Evolutionary conservation across 441 rosid genomes (phyloP).

Genomic region (Capsella rubella): DNA sequence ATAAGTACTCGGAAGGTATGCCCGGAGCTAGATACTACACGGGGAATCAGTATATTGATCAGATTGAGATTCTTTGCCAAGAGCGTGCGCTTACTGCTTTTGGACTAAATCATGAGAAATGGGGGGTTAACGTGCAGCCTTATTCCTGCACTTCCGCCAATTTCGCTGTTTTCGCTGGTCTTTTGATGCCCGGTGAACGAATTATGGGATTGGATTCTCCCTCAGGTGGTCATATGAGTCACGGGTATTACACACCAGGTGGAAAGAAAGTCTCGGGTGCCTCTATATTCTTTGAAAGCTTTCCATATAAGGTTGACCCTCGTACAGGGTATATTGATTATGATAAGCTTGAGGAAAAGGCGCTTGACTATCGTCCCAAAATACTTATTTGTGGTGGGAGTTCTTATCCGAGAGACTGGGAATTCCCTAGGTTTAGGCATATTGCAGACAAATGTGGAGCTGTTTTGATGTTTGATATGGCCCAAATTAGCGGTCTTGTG

Average conservation of each 20-base stretch:
- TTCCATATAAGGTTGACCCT: slow-evolving; percentile 67
- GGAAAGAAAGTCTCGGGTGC: slow-evolving; percentile 74
- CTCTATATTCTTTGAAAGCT: slow-evolving; percentile 69
- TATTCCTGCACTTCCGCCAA: slow-evolving; percentile 76
- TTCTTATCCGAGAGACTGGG: slow-evolving; percentile 75
- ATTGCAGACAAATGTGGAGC: slow-evolving; percentile 72
- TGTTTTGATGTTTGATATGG: slow-evolving; percentile 75
- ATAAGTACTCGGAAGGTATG: slow-evolving; percentile 76
- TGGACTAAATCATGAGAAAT: slow-evolving; percentile 51
- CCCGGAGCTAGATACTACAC: slow-evolving; percentile 65
- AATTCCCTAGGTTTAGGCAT: slow-evolving; percentile 66
- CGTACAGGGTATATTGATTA: slow-evolving; percentile 65
- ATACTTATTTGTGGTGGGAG: slow-evolving; percentile 78
- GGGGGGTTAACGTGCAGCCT: slow-evolving; percentile 80
- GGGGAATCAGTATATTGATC: slow-evolving; percentile 70
- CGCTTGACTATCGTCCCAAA: slow-evolving; percentile 70
- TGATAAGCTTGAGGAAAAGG: slow-evolving; percentile 74
- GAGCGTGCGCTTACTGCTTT: slow-evolving; percentile 64
- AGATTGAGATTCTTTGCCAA: slow-evolving; percentile 64
- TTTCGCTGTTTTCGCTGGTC: slow-evolving; percentile 64
- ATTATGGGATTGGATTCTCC: slow-evolving; percentile 79
- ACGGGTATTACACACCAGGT: slow-evolving; percentile 65
- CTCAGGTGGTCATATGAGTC: slow-evolving; percentile 72
- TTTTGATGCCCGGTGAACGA: slow-evolving; percentile 62
- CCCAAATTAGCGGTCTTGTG: slow-evolving; percentile 72